phyloP scores from a whole-genome alignment of 2,329 filamentous ascomycete genomes.

The Cytospora paraplurivora region DNA sequence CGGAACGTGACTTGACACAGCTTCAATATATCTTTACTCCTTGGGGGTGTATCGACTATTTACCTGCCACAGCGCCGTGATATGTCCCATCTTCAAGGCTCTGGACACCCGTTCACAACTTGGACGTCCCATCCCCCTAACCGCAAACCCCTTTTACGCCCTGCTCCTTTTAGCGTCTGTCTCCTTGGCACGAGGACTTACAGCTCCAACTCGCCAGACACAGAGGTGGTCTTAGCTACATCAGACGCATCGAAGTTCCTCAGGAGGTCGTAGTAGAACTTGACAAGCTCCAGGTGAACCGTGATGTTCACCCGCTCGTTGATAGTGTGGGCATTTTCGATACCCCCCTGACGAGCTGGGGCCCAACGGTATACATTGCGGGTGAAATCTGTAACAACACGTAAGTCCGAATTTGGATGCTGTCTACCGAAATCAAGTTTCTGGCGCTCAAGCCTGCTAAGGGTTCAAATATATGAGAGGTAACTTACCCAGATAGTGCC shows the following conservation, averaged over 20 bases:
- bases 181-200: background rate
- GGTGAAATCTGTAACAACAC: constrained; percentile 35
- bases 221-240: constrained; percentile 7
- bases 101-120: no score
- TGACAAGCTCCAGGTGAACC: constrained; percentile 41
- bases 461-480: background rate
- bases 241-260: constrained; percentile 40
- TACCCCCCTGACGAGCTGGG: constrained; percentile 39
- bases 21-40: no score
- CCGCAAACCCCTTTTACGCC: no score
- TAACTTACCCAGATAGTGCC: constrained; percentile 38
- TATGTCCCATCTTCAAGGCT: no score
- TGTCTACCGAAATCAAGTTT: background rate
- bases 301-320: constrained; percentile 44
- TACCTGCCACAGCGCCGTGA: no score
- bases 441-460: no score
- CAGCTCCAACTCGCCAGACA: constrained; percentile 12
- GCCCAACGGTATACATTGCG: constrained; percentile 44
- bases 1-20: no score
- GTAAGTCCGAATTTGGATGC: constrained; percentile 15
- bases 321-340: constrained; percentile 41
- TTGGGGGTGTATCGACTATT: no score
- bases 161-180: background rate
- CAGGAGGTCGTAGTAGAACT: constrained; percentile 44
- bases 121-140: background rate